phyloP scores from a whole-genome alignment of 2,329 filamentous ascomycete species.

The Dothistroma septosporum region DNA sequence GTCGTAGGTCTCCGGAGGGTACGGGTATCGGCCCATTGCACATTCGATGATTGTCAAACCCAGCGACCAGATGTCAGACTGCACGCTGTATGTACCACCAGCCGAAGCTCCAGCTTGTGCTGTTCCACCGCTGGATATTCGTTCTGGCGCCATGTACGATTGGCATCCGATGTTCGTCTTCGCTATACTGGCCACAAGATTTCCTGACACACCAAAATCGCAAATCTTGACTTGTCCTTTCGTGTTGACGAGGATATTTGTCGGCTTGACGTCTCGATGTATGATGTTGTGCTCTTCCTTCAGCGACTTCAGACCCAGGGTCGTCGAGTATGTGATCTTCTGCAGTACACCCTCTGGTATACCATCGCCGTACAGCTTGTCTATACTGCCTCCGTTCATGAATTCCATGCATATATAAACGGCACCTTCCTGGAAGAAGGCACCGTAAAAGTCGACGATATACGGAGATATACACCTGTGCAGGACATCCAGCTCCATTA shows the following conservation, averaged over 20 bases:
- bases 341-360: conserved; percentile 82
- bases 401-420: conserved; percentile 99
- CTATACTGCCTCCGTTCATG: conserved; percentile 97
- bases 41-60: conserved; percentile 95
- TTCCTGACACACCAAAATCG: conserved; percentile 95
- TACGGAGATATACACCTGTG: conserved; percentile 93
- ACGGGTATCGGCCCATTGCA: conserved; percentile 89
- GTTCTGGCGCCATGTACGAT: conserved; percentile 97
- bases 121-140: conserved; percentile 83
- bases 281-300: conserved; percentile 99
- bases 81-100: conserved; percentile 90
- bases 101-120: conserved; percentile 64
- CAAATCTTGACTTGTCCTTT: conserved; percentile 94
- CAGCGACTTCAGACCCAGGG: conserved; percentile 84
- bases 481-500: conserved; percentile 94
- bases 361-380: conserved; percentile 88
- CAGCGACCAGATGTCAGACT: conserved; percentile 96
- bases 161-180: conserved; percentile 99
- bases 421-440: conserved; percentile 97
- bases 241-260: conserved; percentile 93
- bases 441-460: conserved; percentile 98
- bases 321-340: conserved; percentile 85
- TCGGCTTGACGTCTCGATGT: conserved; percentile 96
- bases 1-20: conserved; percentile 93
- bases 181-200: conserved; percentile 93